A percentile compares a stretch with the other conserved stretches of the same genome.
These are phyloP conservation scores for Cryphonectria parasitica DNA, from an alignment of 2,329 filamentous ascomycete genomes.

Conservation along the genomic window DNA sequence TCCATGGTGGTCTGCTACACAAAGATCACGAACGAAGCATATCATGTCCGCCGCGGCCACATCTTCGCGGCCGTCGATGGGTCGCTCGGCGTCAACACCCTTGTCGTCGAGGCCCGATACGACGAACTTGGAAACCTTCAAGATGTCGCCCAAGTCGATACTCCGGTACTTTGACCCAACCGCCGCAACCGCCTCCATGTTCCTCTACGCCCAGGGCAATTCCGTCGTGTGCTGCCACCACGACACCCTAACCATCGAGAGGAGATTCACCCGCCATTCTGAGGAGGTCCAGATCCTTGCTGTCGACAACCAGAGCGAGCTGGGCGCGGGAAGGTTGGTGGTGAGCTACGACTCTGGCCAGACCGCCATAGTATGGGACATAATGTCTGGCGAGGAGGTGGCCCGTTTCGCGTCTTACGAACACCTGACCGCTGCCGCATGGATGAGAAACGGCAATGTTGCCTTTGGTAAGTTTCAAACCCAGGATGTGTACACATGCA, in stretches of 20 bases:
- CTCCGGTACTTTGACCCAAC: slow-evolving; percentile 77
- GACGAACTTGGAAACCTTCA: slow-evolving; percentile 55
- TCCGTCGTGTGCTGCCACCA: slow-evolving; percentile 88
- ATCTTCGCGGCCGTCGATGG: slow-evolving; percentile 57
- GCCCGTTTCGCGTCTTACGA: slow-evolving; percentile 93
- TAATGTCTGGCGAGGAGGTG: slow-evolving; percentile 87
- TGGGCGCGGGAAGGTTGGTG: slow-evolving; percentile 80
- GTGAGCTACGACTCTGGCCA: slow-evolving; percentile 92
- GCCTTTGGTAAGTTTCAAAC: slow-evolving; percentile 75
- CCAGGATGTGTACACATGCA: not conserved
- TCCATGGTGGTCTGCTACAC: slow-evolving; percentile 28
- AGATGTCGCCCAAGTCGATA: slow-evolving; percentile 54
- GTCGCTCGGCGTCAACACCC: slow-evolving; percentile 59
- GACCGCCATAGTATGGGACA: slow-evolving; percentile 95
- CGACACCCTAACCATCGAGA: slow-evolving; percentile 87
- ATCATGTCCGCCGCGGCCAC: slow-evolving; percentile 60
- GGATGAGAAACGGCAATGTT: slow-evolving; percentile 97
- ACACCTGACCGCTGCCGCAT: slow-evolving; percentile 79
- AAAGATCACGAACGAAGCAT: slow-evolving; percentile 34
- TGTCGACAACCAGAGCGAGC: slow-evolving; percentile 89
- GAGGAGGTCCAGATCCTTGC: slow-evolving; percentile 83
- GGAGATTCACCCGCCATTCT: slow-evolving; percentile 80
- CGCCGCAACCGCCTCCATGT: slow-evolving; percentile 86
- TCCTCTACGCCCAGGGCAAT: slow-evolving; percentile 84
- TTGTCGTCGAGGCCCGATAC: slow-evolving; percentile 51